Conservation (phyloP, 495 filamentous ascomycete genomes). For the Lophiostoma macrostomum region DNA sequence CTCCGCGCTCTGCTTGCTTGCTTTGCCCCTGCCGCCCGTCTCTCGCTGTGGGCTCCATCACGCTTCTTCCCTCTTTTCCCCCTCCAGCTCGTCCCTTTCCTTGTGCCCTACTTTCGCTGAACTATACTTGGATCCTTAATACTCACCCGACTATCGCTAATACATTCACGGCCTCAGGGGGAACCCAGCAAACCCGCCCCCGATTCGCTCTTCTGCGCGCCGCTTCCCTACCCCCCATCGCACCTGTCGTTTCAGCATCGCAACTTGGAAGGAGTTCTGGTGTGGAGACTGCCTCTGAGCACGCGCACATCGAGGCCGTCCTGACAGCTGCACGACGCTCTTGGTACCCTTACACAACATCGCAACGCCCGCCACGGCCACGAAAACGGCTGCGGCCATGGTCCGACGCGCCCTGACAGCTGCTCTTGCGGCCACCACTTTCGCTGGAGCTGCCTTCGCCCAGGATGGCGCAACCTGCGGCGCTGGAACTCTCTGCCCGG, state of each 20-base stretch:
- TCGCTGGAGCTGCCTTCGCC: slow-evolving; percentile 1
- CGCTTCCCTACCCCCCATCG: not conserved
- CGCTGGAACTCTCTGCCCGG: slow-evolving; percentile 57
- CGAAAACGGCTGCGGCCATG: slow-evolving; percentile 11
- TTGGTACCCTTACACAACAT: slow-evolving; percentile 27
- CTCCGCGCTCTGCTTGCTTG: too few species aligned
- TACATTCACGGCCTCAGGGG: too few species aligned
- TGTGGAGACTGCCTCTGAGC: not conserved
- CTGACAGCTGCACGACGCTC: slow-evolving; percentile 21
- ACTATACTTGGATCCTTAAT: too few species aligned
- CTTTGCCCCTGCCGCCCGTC: too few species aligned
- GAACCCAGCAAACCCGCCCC: not conserved
- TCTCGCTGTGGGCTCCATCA: too few species aligned
- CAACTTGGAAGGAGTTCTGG: slow-evolving; percentile 6
- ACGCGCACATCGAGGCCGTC: not conserved
- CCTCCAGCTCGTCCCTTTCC: too few species aligned
- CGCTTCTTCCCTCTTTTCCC: too few species aligned
- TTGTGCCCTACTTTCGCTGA: too few species aligned
- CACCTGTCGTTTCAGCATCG: slow-evolving; percentile 30
- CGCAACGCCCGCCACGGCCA: not conserved
- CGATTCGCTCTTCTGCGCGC: not conserved
- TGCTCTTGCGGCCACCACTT: slow-evolving; percentile 24
- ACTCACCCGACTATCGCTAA: too few species aligned
- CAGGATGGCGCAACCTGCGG: slow-evolving; percentile 2
- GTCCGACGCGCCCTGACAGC: slow-evolving; percentile 14